Conservation (phyloP, 148 eudicot species). For the Fagopyrum esculentum region DNA sequence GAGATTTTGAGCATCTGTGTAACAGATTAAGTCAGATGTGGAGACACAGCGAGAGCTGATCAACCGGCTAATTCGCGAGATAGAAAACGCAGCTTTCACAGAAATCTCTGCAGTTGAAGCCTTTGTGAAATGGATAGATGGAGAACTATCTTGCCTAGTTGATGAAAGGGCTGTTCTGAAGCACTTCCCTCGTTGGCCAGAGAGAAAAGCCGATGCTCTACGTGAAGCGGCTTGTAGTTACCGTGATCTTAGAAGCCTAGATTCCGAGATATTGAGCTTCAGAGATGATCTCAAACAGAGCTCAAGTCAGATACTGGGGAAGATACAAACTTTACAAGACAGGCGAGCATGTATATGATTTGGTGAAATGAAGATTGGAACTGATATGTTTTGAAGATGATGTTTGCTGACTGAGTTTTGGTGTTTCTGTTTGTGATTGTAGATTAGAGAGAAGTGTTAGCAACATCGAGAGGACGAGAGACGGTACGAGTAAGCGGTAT, state of each 20-base stretch:
- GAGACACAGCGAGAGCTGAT: constrained; percentile 60
- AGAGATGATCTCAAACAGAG: constrained; percentile 45
- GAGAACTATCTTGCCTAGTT: constrained; percentile 61
- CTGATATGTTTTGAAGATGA: too few species aligned
- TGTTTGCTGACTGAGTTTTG: constrained; percentile 3
- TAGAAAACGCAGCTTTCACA: constrained; percentile 48
- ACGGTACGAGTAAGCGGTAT: constrained; percentile 53
- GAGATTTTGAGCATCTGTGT: background rate
- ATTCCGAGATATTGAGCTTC: constrained; percentile 44
- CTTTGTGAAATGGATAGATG: constrained; percentile 76
- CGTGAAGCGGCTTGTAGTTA: constrained; percentile 74
- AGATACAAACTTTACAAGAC: constrained; percentile 66
- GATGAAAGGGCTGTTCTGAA: constrained; percentile 88
- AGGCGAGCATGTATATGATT: constrained; percentile 49
- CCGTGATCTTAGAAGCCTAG: constrained; percentile 51
- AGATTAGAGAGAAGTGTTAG: constrained; percentile 55
- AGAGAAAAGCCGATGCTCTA: constrained; percentile 69
- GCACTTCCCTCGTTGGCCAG: constrained; percentile 87
- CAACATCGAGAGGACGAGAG: constrained; percentile 58
- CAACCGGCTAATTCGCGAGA: constrained; percentile 34
- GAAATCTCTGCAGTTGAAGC: constrained; percentile 57
- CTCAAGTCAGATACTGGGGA: constrained; percentile 38
- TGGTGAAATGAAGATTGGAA: background rate
- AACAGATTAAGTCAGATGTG: constrained; percentile 72
- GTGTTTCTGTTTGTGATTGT: constrained; percentile 14